A percentile compares a stretch with the other conserved stretches of the same genome.
Conservation (phyloP, 2,329 filamentous ascomycete species). For the Phialocephala subalpina region DNA sequence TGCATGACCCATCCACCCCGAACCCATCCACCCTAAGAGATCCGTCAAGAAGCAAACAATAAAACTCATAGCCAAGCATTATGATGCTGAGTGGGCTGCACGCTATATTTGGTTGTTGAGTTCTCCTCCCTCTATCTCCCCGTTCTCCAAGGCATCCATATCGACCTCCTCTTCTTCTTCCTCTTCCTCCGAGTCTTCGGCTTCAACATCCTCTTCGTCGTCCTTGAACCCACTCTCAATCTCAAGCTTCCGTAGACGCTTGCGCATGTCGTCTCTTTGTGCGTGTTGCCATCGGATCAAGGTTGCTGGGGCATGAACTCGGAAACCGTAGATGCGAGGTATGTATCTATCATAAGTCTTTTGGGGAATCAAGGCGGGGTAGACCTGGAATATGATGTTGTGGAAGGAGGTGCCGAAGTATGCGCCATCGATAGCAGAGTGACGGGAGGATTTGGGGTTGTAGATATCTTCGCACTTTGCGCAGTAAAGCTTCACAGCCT, state of each 20-base stretch:
- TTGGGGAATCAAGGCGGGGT: conserved; percentile 85
- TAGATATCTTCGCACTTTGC: conserved; percentile 97
- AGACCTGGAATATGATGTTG: conserved; percentile 99
- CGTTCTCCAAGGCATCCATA: conserved; percentile 39
- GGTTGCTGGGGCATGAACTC: conserved; percentile 88
- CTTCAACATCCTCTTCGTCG: conserved; percentile 64
- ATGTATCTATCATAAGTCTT: conserved; percentile 89
- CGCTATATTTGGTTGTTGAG: conserved; percentile 29
- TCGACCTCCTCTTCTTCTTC: conserved; percentile 49
- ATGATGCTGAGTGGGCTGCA: conserved; percentile 1
- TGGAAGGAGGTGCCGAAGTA: conserved; percentile 99
- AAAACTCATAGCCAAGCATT: conserved; percentile 22
- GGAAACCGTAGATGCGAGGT: conserved; percentile 93
- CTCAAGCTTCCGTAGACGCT: conserved; percentile 72
- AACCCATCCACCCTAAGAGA: conserved; percentile 29
- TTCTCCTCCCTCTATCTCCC: conserved; percentile 31
- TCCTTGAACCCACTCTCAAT: conserved; percentile 85
- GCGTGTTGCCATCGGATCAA: conserved; percentile 90
- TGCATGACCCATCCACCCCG: conserved; percentile 31
- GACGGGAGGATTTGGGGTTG: conserved; percentile 96
- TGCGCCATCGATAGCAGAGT: conserved; percentile 93
- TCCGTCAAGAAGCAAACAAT: conserved; percentile 26
- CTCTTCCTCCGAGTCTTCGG: conserved; percentile 65
- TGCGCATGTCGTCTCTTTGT: conserved; percentile 83
- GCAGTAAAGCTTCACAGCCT: conserved; percentile 97